Evolutionary conservation across 192 early-diverging fungal genomes (phyloP).

Genomic region (Coemansia sp.): DNA sequence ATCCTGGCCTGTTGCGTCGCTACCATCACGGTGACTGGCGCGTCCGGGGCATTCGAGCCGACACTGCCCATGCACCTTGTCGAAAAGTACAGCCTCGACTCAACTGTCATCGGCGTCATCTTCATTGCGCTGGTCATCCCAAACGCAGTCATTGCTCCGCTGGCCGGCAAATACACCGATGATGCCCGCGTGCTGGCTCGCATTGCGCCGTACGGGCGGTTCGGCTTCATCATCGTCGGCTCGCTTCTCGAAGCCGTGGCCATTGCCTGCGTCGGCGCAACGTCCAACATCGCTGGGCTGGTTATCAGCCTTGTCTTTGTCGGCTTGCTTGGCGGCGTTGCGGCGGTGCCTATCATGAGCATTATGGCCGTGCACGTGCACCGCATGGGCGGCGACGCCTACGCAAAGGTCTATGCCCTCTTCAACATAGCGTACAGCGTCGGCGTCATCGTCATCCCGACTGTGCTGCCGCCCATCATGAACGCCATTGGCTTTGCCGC

Average conservation of each 20-base stretch:
- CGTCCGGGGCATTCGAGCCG: constrained; percentile 46
- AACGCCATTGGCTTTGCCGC: constrained; percentile 59
- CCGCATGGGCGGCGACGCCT: constrained; percentile 63
- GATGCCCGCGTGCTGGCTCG: constrained; percentile 26
- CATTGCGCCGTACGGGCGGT: constrained; percentile 47
- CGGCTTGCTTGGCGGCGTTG: constrained; percentile 30
- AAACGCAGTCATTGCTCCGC: constrained; percentile 60
- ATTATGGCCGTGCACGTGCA: constrained; percentile 70
- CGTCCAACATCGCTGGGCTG: constrained; percentile 40
- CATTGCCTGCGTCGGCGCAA: constrained; percentile 45
- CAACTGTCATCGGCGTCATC: constrained; percentile 53
- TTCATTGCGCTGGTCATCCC: constrained; percentile 73
- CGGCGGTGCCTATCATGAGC: constrained; percentile 65
- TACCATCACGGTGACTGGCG: constrained; percentile 41
- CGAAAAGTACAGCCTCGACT: constrained; percentile 30
- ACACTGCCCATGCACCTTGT: constrained; percentile 44
- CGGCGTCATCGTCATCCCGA: constrained; percentile 77
- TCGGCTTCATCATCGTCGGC: constrained; percentile 39
- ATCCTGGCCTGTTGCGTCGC: constrained; percentile 51
- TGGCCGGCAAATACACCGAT: constrained; percentile 58
- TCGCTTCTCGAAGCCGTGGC: constrained; percentile 49
- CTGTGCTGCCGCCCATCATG: constrained; percentile 62
- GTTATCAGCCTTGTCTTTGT: constrained; percentile 39
- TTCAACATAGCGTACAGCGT: constrained; percentile 77
- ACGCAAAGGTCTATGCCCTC: constrained; percentile 67